phyloP scores from a whole-genome alignment of 805 yeast genomes.

The Schizosaccharomyces cryophilus region DNA sequence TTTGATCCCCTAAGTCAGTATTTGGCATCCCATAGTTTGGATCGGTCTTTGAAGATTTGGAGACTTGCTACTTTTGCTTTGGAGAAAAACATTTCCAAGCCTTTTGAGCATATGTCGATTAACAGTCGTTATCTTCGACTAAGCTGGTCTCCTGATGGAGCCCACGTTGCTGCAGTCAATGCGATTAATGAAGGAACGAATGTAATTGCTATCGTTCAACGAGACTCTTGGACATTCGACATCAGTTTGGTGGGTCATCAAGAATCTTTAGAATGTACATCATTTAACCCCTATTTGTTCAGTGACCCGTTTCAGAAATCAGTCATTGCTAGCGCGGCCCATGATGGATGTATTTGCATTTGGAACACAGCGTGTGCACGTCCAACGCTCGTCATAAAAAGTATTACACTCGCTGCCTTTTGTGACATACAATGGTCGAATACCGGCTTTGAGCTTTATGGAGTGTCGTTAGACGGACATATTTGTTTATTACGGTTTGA shows the following conservation, averaged over 20 bases:
- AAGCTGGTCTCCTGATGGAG: conserved; percentile 62
- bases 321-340: conserved; percentile 81
- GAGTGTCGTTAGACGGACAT: neutral
- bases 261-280: conserved; percentile 40
- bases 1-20: conserved; percentile 96
- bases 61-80: conserved; percentile 56
- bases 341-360: conserved; percentile 63
- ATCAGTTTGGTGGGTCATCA: conserved; percentile 43
- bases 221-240: conserved; percentile 45
- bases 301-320: conserved; percentile 16
- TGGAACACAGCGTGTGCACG: conserved; percentile 63
- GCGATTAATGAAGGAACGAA: conserved; percentile 44
- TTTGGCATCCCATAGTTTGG: conserved; percentile 72
- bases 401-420: neutral
- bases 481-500: neutral
- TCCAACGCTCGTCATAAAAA: conserved; percentile 23
- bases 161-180: conserved; percentile 44
- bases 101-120: conserved; percentile 70
- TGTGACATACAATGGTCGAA: neutral
- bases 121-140: conserved; percentile 61
- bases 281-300: conserved; percentile 23
- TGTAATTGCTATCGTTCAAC: conserved; percentile 30
- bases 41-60: conserved; percentile 67
- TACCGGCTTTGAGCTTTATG: neutral
- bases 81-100: conserved; percentile 61